These are phyloP conservation scores for Drechmeria coniospora DNA, from an alignment of 2,329 filamentous ascomycete genomes.

Conservation along the genomic window DNA sequence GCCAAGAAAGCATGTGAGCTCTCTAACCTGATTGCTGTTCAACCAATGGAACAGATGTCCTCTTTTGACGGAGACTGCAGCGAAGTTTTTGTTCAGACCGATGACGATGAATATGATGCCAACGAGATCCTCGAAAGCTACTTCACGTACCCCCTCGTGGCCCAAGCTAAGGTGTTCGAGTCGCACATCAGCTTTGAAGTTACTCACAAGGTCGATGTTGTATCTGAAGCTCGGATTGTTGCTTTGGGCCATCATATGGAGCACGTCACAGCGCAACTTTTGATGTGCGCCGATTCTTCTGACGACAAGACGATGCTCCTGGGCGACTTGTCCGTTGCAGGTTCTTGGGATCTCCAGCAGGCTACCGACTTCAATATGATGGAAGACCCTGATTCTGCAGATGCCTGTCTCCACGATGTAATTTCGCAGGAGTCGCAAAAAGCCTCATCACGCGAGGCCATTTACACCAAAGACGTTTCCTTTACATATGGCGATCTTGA, in stretches of 20 bases:
- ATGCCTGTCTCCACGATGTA: slow-evolving; percentile 24
- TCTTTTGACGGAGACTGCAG: neutral
- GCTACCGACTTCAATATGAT: neutral
- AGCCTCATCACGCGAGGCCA: slow-evolving; percentile 18
- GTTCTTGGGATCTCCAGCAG: slow-evolving; percentile 1
- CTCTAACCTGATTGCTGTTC: slow-evolving; percentile 5
- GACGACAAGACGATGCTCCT: no score
- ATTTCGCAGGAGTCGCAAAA: slow-evolving; percentile 19
- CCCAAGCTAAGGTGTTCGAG: neutral
- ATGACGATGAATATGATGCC: neutral
- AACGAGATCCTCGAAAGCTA: slow-evolving; percentile 1
- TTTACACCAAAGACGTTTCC: slow-evolving; percentile 28
- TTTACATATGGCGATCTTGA: slow-evolving; percentile 25
- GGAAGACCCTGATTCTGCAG: neutral
- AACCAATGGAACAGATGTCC: slow-evolving; percentile 3
- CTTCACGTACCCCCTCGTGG: slow-evolving; percentile 5
- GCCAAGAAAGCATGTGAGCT: slow-evolving; percentile 5
- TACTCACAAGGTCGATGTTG: slow-evolving; percentile 2
- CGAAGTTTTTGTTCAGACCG: neutral
- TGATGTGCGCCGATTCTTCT: neutral
- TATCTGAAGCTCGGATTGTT: slow-evolving; percentile 1
- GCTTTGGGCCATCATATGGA: slow-evolving; percentile 2
- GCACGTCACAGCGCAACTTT: neutral
- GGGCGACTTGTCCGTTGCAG: neutral
- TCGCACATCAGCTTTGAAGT: neutral